A percentile compares a stretch with the other conserved stretches of the same genome.
These are phyloP conservation scores for Cercospora canescens DNA, from an alignment of 2,329 filamentous ascomycete species.

Conservation along the genomic window DNA sequence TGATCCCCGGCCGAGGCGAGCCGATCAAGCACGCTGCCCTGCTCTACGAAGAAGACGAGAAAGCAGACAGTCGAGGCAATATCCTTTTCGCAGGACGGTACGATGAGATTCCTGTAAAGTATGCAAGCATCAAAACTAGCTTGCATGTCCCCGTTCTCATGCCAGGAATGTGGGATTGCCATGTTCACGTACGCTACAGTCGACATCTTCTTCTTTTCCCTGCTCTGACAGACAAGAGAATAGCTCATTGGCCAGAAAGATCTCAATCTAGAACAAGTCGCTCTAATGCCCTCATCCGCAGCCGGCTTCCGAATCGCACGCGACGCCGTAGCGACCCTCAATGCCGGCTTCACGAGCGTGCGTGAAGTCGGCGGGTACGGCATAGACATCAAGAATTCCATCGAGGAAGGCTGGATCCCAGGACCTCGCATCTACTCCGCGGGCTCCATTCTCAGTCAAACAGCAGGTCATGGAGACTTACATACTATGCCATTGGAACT, in stretches of 20 bases:
- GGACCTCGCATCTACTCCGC: conserved; percentile 54
- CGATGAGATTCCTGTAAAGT: conserved; percentile 8
- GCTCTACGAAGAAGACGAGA: conserved; percentile 36
- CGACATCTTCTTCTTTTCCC: conserved; percentile 33
- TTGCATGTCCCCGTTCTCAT: conserved; percentile 46
- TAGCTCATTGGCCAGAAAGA: conserved; percentile 28
- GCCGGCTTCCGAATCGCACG: conserved; percentile 46
- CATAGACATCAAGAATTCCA: conserved; percentile 44
- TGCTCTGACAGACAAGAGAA: conserved; percentile 25
- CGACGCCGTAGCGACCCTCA: conserved; percentile 44
- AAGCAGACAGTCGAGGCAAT: conserved; percentile 22
- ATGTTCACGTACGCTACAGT: conserved; percentile 33
- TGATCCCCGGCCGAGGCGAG: conserved; percentile 51
- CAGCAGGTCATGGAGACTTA: conserved; percentile 52
- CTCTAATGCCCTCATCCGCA: conserved; percentile 30
- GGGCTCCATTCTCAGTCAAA: conserved; percentile 48
- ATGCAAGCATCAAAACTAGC: neutral
- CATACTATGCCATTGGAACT: conserved; percentile 41
- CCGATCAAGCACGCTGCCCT: conserved; percentile 44
- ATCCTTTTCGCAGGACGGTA: conserved; percentile 45
- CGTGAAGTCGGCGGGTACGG: conserved; percentile 54
- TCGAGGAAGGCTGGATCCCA: conserved; percentile 48
- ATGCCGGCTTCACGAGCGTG: conserved; percentile 54
- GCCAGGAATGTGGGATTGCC: conserved; percentile 57
- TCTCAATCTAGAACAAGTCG: conserved; percentile 16